phyloP scores from a whole-genome alignment of 371 early-diverging fungal genomes.

The Sporodiniella umbellata region DNA sequence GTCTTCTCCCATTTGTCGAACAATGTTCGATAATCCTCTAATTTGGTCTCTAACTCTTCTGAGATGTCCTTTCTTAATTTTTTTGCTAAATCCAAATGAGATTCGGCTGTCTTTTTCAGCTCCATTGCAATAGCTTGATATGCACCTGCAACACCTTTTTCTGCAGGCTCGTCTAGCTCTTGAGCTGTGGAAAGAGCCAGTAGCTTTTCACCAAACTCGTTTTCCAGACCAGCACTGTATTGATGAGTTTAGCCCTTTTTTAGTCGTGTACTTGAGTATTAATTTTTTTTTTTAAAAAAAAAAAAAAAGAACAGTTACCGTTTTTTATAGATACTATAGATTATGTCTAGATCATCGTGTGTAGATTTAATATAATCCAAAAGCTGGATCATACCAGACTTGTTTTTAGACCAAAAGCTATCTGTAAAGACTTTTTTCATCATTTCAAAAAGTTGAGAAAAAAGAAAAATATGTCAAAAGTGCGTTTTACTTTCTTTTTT shows the following conservation, averaged over 20 bases:
- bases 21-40: conserved; percentile 8
- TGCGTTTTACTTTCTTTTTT: too few relatives aligned
- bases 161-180: conserved; percentile 2
- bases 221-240: conserved; percentile 23
- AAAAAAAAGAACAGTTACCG: too few relatives aligned
- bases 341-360: conserved; percentile 21
- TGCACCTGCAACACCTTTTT: conserved; percentile 8
- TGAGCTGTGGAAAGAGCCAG: conserved; percentile 6
- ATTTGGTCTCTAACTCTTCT: conserved; percentile 6
- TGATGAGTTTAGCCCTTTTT: too few relatives aligned
- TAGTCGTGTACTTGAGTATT: too few relatives aligned
- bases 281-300: background rate
- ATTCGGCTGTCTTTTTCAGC: conserved; percentile 27
- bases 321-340: conserved; percentile 25
- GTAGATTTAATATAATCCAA: conserved; percentile 20
- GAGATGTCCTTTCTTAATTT: conserved; percentile 24
- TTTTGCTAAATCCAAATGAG: conserved; percentile 32
- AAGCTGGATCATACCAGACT: conserved; percentile 14
- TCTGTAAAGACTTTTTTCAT: conserved; percentile 12
- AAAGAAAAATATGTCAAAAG: too few relatives aligned
- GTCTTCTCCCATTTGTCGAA: conserved; percentile 21
- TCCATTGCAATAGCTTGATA: conserved; percentile 23
- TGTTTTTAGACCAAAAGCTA: conserved; percentile 33
- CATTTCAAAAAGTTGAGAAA: too few relatives aligned
- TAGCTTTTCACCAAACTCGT: conserved; percentile 34